Percentiles rank a stretch among this genome's conserved stretches.
Evolutionary conservation across 1,139 yeast species (phyloP).

Genomic region (Blastobotrys capitulatus): DNA sequence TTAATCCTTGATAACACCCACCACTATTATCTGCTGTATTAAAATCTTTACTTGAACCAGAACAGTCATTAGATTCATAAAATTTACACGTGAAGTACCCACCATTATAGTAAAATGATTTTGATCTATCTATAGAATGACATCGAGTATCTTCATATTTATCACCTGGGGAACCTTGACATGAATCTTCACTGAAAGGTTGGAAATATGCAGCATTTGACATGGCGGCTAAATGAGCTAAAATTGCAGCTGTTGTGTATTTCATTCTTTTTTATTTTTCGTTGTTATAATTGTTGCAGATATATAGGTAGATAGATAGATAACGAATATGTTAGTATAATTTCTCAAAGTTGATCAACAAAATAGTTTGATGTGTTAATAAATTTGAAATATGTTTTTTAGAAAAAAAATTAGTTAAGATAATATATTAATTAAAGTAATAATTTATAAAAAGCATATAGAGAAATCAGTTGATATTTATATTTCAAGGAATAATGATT

Average conservation of each 20-base stretch:
- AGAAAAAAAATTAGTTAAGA: too few species aligned
- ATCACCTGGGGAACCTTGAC: neutral
- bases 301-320: neutral
- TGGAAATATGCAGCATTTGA: conserved; percentile 1
- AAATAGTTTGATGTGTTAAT: too few species aligned
- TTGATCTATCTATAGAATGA: neutral
- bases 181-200: neutral
- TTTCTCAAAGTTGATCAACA: too few species aligned
- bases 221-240: neutral
- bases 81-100: neutral
- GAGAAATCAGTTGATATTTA: too few species aligned
- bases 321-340: too few species aligned
- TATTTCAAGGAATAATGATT: too few species aligned
- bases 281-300: neutral
- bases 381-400: too few species aligned
- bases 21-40: neutral
- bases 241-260: neutral
- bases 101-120: neutral
- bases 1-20: neutral
- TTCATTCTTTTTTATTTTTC: neutral
- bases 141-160: neutral
- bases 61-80: neutral
- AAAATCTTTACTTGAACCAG: neutral
- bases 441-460: too few species aligned
- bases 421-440: too few species aligned